Evolutionary conservation across 345 rosid species (phyloP), one percentile per base, ranked within the genome.

Genomic region (Laguncularia racemosa): DNA sequence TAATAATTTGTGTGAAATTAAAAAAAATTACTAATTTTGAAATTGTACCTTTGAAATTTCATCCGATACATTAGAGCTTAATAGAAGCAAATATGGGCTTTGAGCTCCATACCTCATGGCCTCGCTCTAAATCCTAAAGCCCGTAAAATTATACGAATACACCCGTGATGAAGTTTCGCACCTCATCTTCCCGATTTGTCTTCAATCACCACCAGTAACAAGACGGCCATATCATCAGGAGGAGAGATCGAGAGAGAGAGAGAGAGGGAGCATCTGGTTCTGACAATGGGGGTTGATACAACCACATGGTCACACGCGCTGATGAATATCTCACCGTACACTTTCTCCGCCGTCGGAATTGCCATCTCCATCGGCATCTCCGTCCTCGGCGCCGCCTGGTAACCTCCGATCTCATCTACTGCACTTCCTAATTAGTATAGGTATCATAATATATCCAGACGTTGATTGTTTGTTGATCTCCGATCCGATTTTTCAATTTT

Each of bases 331-430:
- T 93, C 99, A 10, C 99, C 99, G 3, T 93, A 93, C 58, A 93
- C 96, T 55, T 93, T 78, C 82, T 78, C 97, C 15, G 99, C 99
- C 58, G 15, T 93, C 72, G 99, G 99, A 44, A 93, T 93, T 77
- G 97, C 95, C 67, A 55, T 93, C 57, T 63, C 99, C 48, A 93
- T 93, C 72, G 99, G 99, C 67, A 92, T 93, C 52, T 93, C 97
- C 13, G 97, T 93, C 69, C 99, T 93, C 73, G 99, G 97, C 63
- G 97, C 99, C 58, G 99, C 97, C 66, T 93, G 99, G 99, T 93
- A 84, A 16, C 16, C 21, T 48, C 20, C 40, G 40, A 33, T 23
- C 50, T 33, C 20, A 13, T 16, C 14, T 0, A 43, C 13, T 20
- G 0, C 0, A 43, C 9, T 7, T 6, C 8, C 19, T 16, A 0